Evolutionary conservation across 352 stramenopile genomes (phyloP), one percentile per base, ranked within the genome.

Genomic region (Globisporangium barbulae): DNA sequence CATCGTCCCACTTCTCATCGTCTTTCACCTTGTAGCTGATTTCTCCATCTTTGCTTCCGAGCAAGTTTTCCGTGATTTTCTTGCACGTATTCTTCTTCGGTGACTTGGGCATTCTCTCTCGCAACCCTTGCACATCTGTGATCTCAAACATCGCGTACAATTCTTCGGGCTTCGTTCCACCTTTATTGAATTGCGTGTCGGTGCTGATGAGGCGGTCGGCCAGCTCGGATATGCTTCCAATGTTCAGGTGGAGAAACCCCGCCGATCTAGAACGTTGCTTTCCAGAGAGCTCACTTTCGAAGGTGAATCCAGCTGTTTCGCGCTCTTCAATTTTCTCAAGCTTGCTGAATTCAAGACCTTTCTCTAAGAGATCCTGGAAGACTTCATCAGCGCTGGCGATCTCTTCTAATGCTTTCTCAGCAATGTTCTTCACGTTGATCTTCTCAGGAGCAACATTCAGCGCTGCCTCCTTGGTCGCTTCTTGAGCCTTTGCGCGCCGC

Each of bases 331-430:
- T 70, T 21, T 78, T 68, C 42, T 73, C 70, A 13, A 75, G 50
- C 50, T 85, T 85, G 50, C 74, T 85, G 57, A 85, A 85, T 52
- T 85, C 70, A 17, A 85, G 53, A 1, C 61, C 63, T 53, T 81
- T 65, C 8, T 73, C 59, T 2, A 76, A 56, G 58, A 85, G 61
- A 44, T 79, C 72, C 61, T 83, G 68, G 30, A 83, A 79, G 21
- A 85, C 64, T 61, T 85, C 75, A 61, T 85, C 78, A 4, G 76
- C 70, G 55, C 72, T 88, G 1, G 65, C 68, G 1, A 65, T 81
- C 21, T 78, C 53, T 1, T 83, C 72, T 2, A 88, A 64, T 7
- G 64, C 70, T 53, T 88, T 75, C 9, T 62, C 59, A 4, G 78
- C 78, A 12, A 83, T 63, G 25, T 76, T 66, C n/a, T 78, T 76